Evolutionary conservation across 371 early-diverging fungal genomes (phyloP).

Genomic region (Mortierella sp.): DNA sequence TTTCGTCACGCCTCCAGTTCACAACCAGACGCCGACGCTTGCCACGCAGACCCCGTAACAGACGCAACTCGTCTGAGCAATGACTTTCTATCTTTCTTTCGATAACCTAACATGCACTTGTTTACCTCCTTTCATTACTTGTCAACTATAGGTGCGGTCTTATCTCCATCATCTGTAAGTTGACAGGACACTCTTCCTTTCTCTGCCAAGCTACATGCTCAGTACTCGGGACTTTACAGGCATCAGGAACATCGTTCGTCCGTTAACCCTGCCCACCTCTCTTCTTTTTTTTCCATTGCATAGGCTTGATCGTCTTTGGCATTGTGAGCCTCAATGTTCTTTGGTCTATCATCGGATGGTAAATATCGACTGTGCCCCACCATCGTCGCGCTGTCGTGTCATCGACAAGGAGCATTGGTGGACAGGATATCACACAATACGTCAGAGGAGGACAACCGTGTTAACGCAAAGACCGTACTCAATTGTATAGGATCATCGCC

Average conservation of each 20-base stretch:
- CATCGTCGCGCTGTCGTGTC: not conserved
- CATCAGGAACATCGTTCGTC: not conserved
- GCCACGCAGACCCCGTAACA: not conserved
- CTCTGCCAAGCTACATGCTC: not conserved
- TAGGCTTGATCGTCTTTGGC: not conserved
- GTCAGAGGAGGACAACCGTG: not conserved
- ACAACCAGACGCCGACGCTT: not conserved
- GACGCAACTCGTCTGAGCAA: not conserved
- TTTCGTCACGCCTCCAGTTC: not conserved
- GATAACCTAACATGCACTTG: not conserved
- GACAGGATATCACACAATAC: not conserved
- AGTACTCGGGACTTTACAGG: not conserved
- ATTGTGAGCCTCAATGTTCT: constrained; percentile 23
- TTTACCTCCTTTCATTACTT: not conserved
- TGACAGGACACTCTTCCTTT: not conserved
- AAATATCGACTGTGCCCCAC: not conserved
- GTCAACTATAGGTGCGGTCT: constrained; percentile 32
- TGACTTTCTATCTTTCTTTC: not conserved
- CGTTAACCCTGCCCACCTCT: not conserved
- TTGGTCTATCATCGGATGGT: constrained; percentile 52
- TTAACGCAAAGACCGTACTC: not conserved
- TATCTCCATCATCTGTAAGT: constrained; percentile 36
- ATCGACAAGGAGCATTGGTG: not conserved
- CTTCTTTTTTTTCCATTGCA: not conserved
- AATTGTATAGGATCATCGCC: constrained; percentile 41